These are phyloP conservation scores for Malus hybrid DNA, from an alignment of 331 rosid species.

Conservation along the genomic window DNA sequence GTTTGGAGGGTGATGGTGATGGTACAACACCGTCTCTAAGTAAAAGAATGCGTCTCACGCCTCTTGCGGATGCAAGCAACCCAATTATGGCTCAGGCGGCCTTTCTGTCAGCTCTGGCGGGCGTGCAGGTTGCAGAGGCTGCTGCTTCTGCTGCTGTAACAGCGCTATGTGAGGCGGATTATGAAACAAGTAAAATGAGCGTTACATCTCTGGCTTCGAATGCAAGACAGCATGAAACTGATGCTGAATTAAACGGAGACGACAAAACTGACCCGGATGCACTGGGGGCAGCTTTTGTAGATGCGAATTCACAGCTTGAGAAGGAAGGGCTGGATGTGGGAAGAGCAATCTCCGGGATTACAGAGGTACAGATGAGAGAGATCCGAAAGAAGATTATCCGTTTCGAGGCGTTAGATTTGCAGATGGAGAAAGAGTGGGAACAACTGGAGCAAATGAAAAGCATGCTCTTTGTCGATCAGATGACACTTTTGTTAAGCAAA, in stretches of 20 bases:
- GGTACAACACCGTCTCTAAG: constrained; percentile 20
- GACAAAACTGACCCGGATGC: constrained; percentile 11
- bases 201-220: constrained; percentile 23
- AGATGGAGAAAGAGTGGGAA: constrained; percentile 62
- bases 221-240: constrained; percentile 34
- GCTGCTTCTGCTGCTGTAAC: constrained; percentile 80
- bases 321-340: constrained; percentile 63
- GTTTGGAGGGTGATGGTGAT: constrained; percentile 24
- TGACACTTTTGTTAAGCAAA: constrained; percentile 43
- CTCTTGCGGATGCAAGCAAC: constrained; percentile 94
- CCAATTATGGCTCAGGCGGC: constrained; percentile 99
- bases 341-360: constrained; percentile 49
- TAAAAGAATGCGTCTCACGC: constrained; percentile 71
- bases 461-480: constrained; percentile 71
- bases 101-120: constrained; percentile 82
- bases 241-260: constrained; percentile 32
- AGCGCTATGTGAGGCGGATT: constrained; percentile 41
- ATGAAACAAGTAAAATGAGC: constrained; percentile 31
- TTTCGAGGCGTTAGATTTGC: constrained; percentile 65
- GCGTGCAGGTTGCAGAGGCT: constrained; percentile 59
- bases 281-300: constrained; percentile 30
- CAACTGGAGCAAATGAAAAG: constrained; percentile 67
- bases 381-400: constrained; percentile 51
- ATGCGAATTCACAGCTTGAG: constrained; percentile 51
- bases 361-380: constrained; percentile 69